These are phyloP conservation scores for Alternaria rosae DNA, from an alignment of 2,329 filamentous ascomycete species.

Conservation along the genomic window DNA sequence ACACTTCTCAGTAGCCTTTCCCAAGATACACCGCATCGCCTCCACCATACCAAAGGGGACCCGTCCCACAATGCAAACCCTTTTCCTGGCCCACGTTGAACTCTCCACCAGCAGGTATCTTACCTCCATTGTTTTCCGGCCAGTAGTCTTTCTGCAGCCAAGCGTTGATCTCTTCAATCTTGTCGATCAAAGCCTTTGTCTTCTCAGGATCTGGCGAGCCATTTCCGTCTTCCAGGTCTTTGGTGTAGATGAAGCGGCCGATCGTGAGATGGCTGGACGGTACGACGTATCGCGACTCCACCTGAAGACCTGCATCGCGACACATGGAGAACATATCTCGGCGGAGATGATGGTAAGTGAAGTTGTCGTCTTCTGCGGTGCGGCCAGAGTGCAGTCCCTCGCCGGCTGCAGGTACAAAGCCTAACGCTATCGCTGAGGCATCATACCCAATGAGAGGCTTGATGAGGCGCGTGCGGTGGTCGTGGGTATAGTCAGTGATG, in stretches of 20 bases:
- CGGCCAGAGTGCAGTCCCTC: slow-evolving; percentile 56
- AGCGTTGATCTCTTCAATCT: slow-evolving; percentile 77
- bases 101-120: slow-evolving; percentile 65
- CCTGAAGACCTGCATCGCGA: slow-evolving; percentile 67
- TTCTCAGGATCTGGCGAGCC: slow-evolving; percentile 61
- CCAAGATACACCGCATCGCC: slow-evolving; percentile 72
- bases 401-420: slow-evolving; percentile 80
- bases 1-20: slow-evolving; percentile 52
- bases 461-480: slow-evolving; percentile 75
- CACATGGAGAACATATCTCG: slow-evolving; percentile 75
- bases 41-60: slow-evolving; percentile 77
- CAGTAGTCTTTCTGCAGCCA: slow-evolving; percentile 78
- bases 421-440: slow-evolving; percentile 82
- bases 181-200: slow-evolving; percentile 69
- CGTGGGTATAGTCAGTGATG: slow-evolving; percentile 71
- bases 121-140: slow-evolving; percentile 56
- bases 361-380: slow-evolving; percentile 64
- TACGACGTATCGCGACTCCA: slow-evolving; percentile 84
- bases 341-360: slow-evolving; percentile 90
- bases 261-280: slow-evolving; percentile 91
- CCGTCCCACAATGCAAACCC: slow-evolving; percentile 78
- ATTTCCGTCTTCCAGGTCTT: slow-evolving; percentile 59
- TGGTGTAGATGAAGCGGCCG: slow-evolving; percentile 75
- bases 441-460: slow-evolving; percentile 87
- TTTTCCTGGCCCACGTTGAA: slow-evolving; percentile 90